Evolutionary conservation across 129 eudicot genomes (phyloP), one percentile per base, ranked within the genome.

Genomic region (Helianthus tuberosus): DNA sequence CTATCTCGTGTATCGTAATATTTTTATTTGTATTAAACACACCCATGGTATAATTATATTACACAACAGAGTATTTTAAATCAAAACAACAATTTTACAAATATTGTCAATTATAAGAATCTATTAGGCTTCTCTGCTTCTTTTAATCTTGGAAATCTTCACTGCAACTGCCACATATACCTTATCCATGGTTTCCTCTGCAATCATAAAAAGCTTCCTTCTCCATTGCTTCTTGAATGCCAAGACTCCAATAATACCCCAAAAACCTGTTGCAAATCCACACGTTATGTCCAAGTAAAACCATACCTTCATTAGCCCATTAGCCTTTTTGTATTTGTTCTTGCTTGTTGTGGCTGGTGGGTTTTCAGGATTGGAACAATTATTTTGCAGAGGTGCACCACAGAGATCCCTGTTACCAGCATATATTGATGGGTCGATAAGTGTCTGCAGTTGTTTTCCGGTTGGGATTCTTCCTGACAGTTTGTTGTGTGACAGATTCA

Each of bases 181-280:
- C 32, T 17, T 54, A 23, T 16, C 61, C 29, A 15, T 15, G 61
- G 10, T 17, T 54, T 2, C 27, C 61, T 54, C 61, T 1, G 29
- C 8, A 16, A 54, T 1, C 61, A 54, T 54, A 23, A 16, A 54
- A 54, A 54, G 4, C 29, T 54, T 54, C 1, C 3, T 10, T 16
- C 61, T 54, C 61, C 61, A 54, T 20, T 54, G 29, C 29, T 54
- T 16, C 11, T 54, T 54, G 32, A 54, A 54, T 9, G 20, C 14
- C 29, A 54, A 54, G 1, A 54, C 61, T 54, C 61, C 29, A 0
- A 54, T 54, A 17, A 54, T 20, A 54, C 61, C 61, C 61, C 61
- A 54, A 54, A 54, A 54, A 7, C 61, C 29, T 15, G 61, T 54
- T 54, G 27, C 61, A 54, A 54, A 54, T 15, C 61, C 61, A 54